Evolutionary conservation across 805 yeast genomes (phyloP), one percentile per base, ranked within the genome.

Genomic region (Groenewaldozyma tartarivorans): DNA sequence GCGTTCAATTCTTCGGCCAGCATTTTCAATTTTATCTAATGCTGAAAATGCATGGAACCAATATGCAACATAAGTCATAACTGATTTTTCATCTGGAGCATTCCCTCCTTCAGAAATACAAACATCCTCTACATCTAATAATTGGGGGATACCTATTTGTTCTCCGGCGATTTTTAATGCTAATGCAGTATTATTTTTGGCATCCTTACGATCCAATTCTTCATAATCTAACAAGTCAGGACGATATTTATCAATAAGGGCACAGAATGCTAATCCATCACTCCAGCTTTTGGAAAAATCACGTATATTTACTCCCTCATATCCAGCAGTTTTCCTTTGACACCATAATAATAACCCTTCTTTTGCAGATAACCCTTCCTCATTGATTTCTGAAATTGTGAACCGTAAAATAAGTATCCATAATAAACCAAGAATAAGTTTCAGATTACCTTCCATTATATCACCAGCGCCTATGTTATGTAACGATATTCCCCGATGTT

Each of bases 361-460:
- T 38, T 67, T 64, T 18, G 68, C 68, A 3, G 61, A 51, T 13
- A 58, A 45, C 1, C 68, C 68, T 35, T 63, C 67, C 35, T 62
- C 62, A 38, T 47, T 53, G 50, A 63, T 63, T 21, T 61, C 64
- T 5, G 61, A 57, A 26, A 63, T 56, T n/a, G 68, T 56, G 45
- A 61, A 63, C 16, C 61, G 43, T 22, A 63, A 43, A 46, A 63
- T 63, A 26, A 63, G 46, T 32, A 62, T 58, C 97, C 97, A 88
- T 51, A 88, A 81, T 49, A 88, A 70, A 42, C 97, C 97, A 49
- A 90, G 66, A 44, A 88, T 82, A 60, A 88, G 73, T 62, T 88
- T 95, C 57, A 86, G 94, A 53, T 83, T 88, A 53, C 96, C 96
- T 55, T 87, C 96, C 48, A 85, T 80, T 40, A 88, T 84, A 60